Evolutionary conservation across 768 basidiomycete genomes (phyloP).

Genomic region (Solioccasus polychromus): DNA sequence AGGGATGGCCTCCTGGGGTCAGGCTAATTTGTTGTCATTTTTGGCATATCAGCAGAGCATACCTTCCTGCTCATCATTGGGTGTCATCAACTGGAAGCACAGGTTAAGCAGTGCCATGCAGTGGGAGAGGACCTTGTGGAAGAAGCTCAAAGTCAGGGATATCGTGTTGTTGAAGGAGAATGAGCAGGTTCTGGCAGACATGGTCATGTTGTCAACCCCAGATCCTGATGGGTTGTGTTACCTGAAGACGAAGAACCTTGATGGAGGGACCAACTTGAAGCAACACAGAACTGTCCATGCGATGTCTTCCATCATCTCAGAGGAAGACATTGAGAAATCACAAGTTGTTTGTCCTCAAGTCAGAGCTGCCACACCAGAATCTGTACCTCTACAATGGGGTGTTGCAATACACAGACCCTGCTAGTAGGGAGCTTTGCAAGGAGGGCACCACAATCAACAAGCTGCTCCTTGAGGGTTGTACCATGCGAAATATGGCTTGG

Average conservation of each 20-base stretch:
- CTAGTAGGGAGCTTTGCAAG: slow-evolving; percentile 49
- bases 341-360: slow-evolving; percentile 87
- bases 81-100: slow-evolving; percentile 81
- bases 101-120: slow-evolving; percentile 65
- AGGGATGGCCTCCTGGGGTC: too few species aligned
- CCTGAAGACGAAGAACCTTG: slow-evolving; percentile 96
- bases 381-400: slow-evolving; percentile 89
- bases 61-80: slow-evolving; percentile 52
- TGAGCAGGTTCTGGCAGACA: slow-evolving; percentile 95
- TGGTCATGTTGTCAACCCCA: slow-evolving; percentile 88
- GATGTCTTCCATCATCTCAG: slow-evolving; percentile 70
- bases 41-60: slow-evolving; percentile 54
- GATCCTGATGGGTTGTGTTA: slow-evolving; percentile 92
- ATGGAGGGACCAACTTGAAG: slow-evolving; percentile 97
- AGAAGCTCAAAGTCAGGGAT: slow-evolving; percentile 98
- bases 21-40: slow-evolving; percentile 37
- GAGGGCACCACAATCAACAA: slow-evolving; percentile 89
- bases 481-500: slow-evolving; percentile 88
- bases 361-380: slow-evolving; percentile 91
- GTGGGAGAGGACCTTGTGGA: slow-evolving; percentile 98
- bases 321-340: slow-evolving; percentile 88
- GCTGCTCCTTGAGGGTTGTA: slow-evolving; percentile 85
- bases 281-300: slow-evolving; percentile 73
- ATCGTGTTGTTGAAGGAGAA: slow-evolving; percentile 87
- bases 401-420: slow-evolving; percentile 63